phyloP scores from a whole-genome alignment of 805 yeast species.

The Lachancea nothofagi region DNA sequence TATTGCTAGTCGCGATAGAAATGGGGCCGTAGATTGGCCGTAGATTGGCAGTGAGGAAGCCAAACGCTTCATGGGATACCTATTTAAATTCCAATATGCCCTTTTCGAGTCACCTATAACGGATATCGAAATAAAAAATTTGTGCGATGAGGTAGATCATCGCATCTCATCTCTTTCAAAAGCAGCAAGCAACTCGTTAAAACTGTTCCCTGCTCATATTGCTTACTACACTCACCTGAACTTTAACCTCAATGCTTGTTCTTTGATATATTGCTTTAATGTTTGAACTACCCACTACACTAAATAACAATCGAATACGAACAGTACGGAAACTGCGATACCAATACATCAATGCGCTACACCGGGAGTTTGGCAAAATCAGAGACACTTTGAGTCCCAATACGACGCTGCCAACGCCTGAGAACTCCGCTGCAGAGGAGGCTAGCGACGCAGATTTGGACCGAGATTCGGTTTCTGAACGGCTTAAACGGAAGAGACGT shows the following conservation, averaged over 20 bases:
- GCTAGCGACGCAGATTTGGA: slow-evolving; percentile 18
- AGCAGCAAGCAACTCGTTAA: background rate
- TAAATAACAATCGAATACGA: slow-evolving; percentile 15
- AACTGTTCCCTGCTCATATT: too few species aligned
- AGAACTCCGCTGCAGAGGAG: slow-evolving; percentile 23
- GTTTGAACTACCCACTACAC: slow-evolving; percentile 27
- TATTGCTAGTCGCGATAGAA: too few species aligned
- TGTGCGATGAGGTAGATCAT: slow-evolving; percentile 1
- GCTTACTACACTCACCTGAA: too few species aligned
- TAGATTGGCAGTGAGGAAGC: too few species aligned
- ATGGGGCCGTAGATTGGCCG: too few species aligned
- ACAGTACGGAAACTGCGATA: slow-evolving; percentile 26
- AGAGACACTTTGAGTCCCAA: slow-evolving; percentile 1
- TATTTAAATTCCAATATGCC: too few species aligned
- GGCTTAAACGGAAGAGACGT: slow-evolving; percentile 11
- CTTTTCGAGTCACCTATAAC: too few species aligned
- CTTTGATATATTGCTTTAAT: slow-evolving; percentile 10
- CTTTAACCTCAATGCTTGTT: background rate
- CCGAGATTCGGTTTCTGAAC: slow-evolving; percentile 8
- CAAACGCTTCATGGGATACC: too few species aligned
- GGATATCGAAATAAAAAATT: background rate
- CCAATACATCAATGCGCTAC: slow-evolving; percentile 23
- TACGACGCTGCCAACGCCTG: slow-evolving; percentile 23
- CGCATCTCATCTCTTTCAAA: background rate
- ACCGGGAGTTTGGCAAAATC: slow-evolving; percentile 15